phyloP scores from a whole-genome alignment of 2,329 filamentous ascomycete genomes.

The Colletotrichum coccodes region DNA sequence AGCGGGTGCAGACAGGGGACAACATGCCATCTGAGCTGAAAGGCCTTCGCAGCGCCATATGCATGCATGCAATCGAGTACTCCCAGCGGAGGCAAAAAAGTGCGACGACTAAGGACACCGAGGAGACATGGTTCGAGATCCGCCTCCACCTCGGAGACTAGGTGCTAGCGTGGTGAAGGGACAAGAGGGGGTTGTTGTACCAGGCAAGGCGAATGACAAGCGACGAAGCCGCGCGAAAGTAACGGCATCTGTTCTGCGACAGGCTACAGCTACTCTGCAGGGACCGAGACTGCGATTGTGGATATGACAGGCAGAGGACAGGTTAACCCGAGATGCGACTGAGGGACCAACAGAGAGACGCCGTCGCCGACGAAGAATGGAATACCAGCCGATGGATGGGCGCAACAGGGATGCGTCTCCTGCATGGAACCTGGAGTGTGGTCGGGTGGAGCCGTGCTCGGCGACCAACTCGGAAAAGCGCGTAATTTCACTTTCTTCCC shows the following conservation, averaged over 20 bases:
- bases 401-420: conserved; percentile 12
- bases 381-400: neutral
- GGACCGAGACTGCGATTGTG: neutral
- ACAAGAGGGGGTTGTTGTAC: conserved; percentile 2
- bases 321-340: neutral
- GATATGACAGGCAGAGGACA: neutral
- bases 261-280: too few species aligned
- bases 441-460: conserved; percentile 14
- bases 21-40: conserved; percentile 23
- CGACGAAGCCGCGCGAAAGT: neutral
- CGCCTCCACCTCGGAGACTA: conserved; percentile 29
- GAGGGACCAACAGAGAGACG: neutral
- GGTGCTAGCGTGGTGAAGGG: neutral
- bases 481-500: conserved; percentile 25
- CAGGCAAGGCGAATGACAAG: conserved; percentile 15
- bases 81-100: neutral
- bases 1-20: neutral
- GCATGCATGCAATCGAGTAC: conserved; percentile 11
- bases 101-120: conserved; percentile 32
- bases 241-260: neutral
- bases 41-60: neutral
- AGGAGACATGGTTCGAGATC: conserved; percentile 26
- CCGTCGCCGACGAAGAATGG: neutral
- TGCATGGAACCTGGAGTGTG: neutral
- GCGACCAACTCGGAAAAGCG: conserved; percentile 24